A percentile compares a stretch with the other conserved stretches of the same genome.
phyloP scores from a whole-genome alignment of 306 rosid genomes.

The Castanospermum australe region DNA sequence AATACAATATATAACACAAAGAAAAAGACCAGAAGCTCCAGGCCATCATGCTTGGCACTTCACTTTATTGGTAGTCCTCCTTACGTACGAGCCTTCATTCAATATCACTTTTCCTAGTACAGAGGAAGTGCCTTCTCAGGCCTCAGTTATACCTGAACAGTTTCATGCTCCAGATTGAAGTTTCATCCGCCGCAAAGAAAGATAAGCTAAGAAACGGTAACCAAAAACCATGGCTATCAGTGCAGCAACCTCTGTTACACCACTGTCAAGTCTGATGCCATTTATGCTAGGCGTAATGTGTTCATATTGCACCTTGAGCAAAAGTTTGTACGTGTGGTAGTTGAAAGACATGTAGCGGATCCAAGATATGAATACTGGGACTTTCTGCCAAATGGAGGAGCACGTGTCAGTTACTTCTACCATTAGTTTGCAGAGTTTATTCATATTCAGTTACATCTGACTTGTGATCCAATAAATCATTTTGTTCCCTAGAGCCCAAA shows the following conservation, averaged over 20 bases:
- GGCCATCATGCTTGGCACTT: not conserved
- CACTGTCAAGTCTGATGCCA: constrained; percentile 61
- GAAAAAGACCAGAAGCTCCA: constrained; percentile 18
- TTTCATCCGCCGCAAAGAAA: constrained; percentile 76
- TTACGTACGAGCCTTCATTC: not conserved
- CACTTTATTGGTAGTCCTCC: not conserved
- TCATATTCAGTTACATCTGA: not conserved
- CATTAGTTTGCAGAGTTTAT: not conserved
- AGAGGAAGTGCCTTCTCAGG: not conserved
- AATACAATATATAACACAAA: not conserved
- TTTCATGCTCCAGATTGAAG: constrained; percentile 40
- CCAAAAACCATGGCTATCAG: constrained; percentile 88
- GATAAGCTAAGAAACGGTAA: constrained; percentile 87
- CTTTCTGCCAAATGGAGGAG: constrained; percentile 56
- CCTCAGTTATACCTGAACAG: not conserved
- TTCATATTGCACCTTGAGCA: constrained; percentile 84
- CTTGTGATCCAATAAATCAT: not conserved
- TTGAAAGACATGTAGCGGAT: constrained; percentile 86
- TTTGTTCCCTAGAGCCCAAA: not conserved
- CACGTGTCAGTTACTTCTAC: constrained; percentile 10
- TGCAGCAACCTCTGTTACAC: constrained; percentile 61
- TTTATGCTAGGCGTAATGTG: constrained; percentile 47
- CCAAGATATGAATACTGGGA: constrained; percentile 85
- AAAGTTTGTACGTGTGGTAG: constrained; percentile 91
- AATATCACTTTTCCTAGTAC: not conserved